Base-by-base conservation (phyloP, 2,329 filamentous ascomycete species). In the Colletotrichum trifolii region DNA sequence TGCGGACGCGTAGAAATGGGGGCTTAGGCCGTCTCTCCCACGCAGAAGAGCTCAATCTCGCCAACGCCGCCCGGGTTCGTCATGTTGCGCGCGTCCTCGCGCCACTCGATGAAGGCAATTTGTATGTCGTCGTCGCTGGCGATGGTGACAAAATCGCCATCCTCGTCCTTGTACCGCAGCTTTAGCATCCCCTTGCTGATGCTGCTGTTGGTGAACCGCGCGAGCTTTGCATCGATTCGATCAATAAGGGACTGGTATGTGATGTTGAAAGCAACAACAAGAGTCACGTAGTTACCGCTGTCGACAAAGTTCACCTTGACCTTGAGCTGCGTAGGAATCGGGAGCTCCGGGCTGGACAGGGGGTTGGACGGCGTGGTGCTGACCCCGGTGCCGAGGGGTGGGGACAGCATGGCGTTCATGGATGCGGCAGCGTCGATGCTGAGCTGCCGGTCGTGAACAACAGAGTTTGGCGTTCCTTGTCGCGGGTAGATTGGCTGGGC, bases 191-290 rank as follows among this genome's bases (percentile, higher is more conserved):
- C 92, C 73, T 88, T 91, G 71, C 89, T 89, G 73, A 97, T 94
- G 57, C 91, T 94, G 74, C 92, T 91, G 71, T 86, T 90, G 17
- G 93, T 97, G 71, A 94, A 94, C 60, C 93, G 89, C 65, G 91
- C 91, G 63, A 99, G 87, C 77, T 99, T 99, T 35, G 94, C 93
- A 74, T 99, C 96, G 71, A 99, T 97, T 10, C 96, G 91, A 75
- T 98, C 96, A 69, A 96, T 94, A 60, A 99, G 84, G 33, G 93
- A 96, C 70, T 96, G 93, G 78, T 96, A 98, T 45, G 93, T 91
- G 72, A 98, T 98, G 75, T 96, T 97, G 78, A 93, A 96, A 38
- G 93, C 92, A 46, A 97, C 96, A 10, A 99, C 95, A n/a, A 99
- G 85, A 1, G 95, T 97, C 64, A 97, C 91, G 71, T 96, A 96